Percentiles rank a stretch among this genome's conserved stretches.
These are phyloP conservation scores for Salix dunnii DNA, from an alignment of 345 rosid species.

Conservation along the genomic window DNA sequence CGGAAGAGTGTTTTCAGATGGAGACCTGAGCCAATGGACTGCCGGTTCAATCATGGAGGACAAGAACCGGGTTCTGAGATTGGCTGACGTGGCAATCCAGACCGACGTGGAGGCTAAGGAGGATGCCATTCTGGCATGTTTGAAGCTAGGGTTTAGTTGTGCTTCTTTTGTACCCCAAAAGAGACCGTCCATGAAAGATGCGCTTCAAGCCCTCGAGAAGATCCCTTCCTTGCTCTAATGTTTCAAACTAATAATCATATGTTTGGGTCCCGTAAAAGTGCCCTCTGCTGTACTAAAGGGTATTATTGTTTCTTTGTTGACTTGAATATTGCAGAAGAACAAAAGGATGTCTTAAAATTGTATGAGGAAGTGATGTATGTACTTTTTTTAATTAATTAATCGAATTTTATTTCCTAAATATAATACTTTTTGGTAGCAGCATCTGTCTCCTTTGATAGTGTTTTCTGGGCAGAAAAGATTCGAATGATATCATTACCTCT, in stretches of 20 bases:
- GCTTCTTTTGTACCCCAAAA: constrained; percentile 59
- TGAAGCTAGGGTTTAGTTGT: constrained; percentile 71
- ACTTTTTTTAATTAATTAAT: constrained; percentile 3
- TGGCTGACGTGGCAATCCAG: constrained; percentile 56
- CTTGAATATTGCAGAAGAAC: constrained; percentile 7
- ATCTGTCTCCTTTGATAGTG: too few relatives aligned
- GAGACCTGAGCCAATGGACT: constrained; percentile 55
- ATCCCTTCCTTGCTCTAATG: constrained; percentile 22
- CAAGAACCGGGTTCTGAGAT: constrained; percentile 42
- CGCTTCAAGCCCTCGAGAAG: constrained; percentile 60
- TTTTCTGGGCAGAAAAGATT: too few relatives aligned
- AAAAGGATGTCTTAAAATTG: background rate
- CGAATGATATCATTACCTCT: too few relatives aligned
- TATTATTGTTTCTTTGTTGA: constrained; percentile 22
- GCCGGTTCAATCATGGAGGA: constrained; percentile 42
- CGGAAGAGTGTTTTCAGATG: constrained; percentile 50
- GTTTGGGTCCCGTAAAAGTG: constrained; percentile 27
- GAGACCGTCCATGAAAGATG: constrained; percentile 92
- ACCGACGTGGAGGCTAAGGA: constrained; percentile 53
- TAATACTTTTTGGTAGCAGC: too few relatives aligned
- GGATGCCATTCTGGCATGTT: constrained; percentile 50
- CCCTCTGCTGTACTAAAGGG: constrained; percentile 26
- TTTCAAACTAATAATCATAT: constrained; percentile 10
- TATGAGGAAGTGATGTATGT: background rate
- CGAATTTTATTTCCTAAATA: background rate